phyloP scores from a whole-genome alignment of 1,284 basidiomycete species.

The Dichomitus squalens region DNA sequence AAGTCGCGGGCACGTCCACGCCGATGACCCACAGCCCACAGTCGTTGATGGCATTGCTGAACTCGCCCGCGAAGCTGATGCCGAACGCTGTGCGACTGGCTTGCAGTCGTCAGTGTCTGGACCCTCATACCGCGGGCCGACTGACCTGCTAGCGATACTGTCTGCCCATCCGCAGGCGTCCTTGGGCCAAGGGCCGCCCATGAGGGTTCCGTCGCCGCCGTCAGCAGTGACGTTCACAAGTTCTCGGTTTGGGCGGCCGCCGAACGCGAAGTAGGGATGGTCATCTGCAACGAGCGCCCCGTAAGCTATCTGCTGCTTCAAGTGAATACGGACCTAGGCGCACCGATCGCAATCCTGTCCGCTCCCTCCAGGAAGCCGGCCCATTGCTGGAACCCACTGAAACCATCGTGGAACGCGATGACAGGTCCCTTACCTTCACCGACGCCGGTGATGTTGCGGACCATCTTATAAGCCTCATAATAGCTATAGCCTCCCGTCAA shows the following conservation, averaged over 20 bases:
- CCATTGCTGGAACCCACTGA: constrained; percentile 40
- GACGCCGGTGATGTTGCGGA: constrained; percentile 58
- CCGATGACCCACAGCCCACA: constrained; percentile 49
- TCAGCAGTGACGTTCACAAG: constrained; percentile 35
- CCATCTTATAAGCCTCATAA: constrained; percentile 53
- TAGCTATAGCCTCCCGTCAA: constrained; percentile 45
- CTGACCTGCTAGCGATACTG: background rate
- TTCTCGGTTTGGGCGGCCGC: constrained; percentile 34
- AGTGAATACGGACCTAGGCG: background rate
- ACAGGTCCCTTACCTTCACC: constrained; percentile 59
- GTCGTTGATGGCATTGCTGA: constrained; percentile 51
- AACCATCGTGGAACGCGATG: constrained; percentile 56
- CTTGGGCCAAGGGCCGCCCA: constrained; percentile 33
- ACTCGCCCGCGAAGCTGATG: constrained; percentile 54
- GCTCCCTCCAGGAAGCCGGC: constrained; percentile 52
- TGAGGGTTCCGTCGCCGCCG: constrained; percentile 35
- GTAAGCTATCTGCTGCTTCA: background rate
- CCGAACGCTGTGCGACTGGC: constrained; percentile 48
- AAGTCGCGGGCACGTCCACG: constrained; percentile 38
- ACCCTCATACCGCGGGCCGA: background rate
- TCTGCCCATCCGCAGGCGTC: constrained; percentile 52
- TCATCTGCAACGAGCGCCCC: constrained; percentile 44
- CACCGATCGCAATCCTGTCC: constrained; percentile 58
- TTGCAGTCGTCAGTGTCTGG: constrained; percentile 16
- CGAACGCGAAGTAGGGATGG: constrained; percentile 49